A percentile compares a stretch with the other conserved stretches of the same genome.
Conservation (phyloP, 495 filamentous ascomycete species). For the Clavariopsis aquatica region DNA sequence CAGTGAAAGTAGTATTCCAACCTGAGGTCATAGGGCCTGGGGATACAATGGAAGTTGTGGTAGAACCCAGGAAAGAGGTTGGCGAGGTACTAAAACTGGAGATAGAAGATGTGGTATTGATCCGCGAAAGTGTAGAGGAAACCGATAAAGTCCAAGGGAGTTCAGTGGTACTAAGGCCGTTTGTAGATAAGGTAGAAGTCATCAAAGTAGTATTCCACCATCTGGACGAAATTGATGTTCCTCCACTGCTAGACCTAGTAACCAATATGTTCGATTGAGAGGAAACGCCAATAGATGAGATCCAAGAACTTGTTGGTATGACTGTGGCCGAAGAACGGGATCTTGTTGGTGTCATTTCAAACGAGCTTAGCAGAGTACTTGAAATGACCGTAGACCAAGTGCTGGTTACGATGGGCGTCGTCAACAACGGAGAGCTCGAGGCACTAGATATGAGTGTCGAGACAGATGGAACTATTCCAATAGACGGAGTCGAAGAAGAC, state of each 20-base stretch:
- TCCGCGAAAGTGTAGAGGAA: too few species aligned
- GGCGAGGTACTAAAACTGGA: too few species aligned
- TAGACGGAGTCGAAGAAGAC: not conserved
- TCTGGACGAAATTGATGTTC: not conserved
- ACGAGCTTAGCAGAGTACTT: not conserved
- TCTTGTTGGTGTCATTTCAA: not conserved
- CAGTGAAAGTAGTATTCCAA: not conserved
- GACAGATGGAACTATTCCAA: not conserved
- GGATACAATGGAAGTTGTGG: too few species aligned
- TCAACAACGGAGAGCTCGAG: not conserved
- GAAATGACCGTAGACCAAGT: not conserved
- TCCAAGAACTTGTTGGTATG: too few species aligned
- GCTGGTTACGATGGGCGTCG: too few species aligned
- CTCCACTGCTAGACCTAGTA: not conserved
- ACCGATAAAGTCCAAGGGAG: too few species aligned
- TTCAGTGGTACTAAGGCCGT: too few species aligned
- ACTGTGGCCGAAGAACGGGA: not conserved
- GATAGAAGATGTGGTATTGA: too few species aligned
- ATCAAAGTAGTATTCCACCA: too few species aligned
- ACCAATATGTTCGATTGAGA: not conserved
- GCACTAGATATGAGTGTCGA: not conserved
- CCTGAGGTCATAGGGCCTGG: too few species aligned
- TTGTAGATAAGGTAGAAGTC: too few species aligned
- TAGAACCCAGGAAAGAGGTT: too few species aligned
- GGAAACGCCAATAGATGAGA: not conserved